phyloP scores from a whole-genome alignment of 805 yeast species.

The Nakazawaea populi region DNA sequence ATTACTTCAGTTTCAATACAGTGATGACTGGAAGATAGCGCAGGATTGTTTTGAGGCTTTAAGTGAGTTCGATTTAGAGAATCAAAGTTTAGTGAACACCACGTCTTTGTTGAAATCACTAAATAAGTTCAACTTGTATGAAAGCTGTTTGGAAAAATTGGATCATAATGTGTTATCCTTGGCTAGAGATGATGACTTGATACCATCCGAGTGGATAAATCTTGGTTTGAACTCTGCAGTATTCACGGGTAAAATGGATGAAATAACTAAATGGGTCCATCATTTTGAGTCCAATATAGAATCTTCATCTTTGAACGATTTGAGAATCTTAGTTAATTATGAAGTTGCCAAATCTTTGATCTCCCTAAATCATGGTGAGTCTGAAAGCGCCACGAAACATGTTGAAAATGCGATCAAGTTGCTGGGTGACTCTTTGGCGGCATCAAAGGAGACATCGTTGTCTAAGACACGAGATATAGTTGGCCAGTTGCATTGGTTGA shows the following conservation, averaged over 20 bases:
- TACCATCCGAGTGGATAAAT: slow-evolving; percentile 53
- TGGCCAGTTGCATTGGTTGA: slow-evolving; percentile 53
- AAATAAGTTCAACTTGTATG: slow-evolving; percentile 71
- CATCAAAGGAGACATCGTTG: slow-evolving; percentile 43
- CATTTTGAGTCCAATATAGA: slow-evolving; percentile 32
- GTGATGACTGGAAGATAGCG: slow-evolving; percentile 82
- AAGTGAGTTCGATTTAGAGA: slow-evolving; percentile 31
- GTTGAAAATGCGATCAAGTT: slow-evolving; percentile 46
- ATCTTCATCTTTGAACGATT: slow-evolving; percentile 40
- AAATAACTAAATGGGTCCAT: slow-evolving; percentile 53
- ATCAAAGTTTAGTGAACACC: slow-evolving; percentile 29
- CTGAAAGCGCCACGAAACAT: slow-evolving; percentile 28
- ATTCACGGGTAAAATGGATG: slow-evolving; percentile 47
- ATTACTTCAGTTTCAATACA: slow-evolving; percentile 73
- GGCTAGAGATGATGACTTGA: slow-evolving; percentile 11
- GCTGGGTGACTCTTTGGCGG: slow-evolving; percentile 56
- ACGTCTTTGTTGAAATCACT: slow-evolving; percentile 64
- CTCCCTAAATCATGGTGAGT: slow-evolving; percentile 31
- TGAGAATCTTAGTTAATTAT: slow-evolving; percentile 48
- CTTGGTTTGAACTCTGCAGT: slow-evolving; percentile 76
- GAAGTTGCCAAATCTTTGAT: slow-evolving; percentile 61
- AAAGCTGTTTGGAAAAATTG: slow-evolving; percentile 52
- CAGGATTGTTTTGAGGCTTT: slow-evolving; percentile 76
- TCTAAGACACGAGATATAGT: slow-evolving; percentile 41
- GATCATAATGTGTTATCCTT: slow-evolving; percentile 22